Evolutionary conservation across 2,329 filamentous ascomycete genomes (phyloP).

Genomic region (Aspergillus bombycis): DNA sequence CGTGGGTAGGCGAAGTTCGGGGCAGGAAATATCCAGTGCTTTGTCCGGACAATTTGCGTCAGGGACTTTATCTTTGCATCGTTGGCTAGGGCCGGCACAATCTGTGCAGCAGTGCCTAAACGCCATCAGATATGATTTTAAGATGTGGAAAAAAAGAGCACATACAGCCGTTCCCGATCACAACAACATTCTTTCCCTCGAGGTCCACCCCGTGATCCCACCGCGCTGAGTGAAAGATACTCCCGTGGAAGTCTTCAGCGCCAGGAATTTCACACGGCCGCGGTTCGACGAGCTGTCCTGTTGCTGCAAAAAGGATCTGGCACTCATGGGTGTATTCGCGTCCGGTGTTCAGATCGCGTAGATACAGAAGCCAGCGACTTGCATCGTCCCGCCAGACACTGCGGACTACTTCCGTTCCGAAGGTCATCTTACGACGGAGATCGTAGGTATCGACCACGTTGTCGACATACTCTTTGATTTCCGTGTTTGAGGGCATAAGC

Average conservation of each 20-base stretch:
- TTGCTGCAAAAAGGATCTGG: constrained; percentile 55
- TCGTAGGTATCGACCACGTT: constrained; percentile 52
- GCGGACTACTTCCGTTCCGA: constrained; percentile 17
- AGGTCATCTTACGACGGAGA: constrained; percentile 35
- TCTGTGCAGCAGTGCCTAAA: constrained; percentile 28
- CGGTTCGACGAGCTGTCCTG: constrained; percentile 58
- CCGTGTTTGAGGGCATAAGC: constrained; percentile 51
- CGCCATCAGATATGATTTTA: background rate
- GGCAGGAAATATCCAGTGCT: constrained; percentile 58
- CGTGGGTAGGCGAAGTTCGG: constrained; percentile 50
- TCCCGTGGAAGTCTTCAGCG: constrained; percentile 22
- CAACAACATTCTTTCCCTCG: constrained; percentile 30
- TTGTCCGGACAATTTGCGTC: constrained; percentile 60
- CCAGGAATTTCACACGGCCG: constrained; percentile 44
- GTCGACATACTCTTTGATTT: constrained; percentile 56
- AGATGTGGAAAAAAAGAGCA: background rate
- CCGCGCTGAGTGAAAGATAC: constrained; percentile 31
- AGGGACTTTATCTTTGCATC: constrained; percentile 53
- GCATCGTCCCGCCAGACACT: constrained; percentile 55
- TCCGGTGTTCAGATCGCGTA: constrained; percentile 29
- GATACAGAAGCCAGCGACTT: constrained; percentile 48
- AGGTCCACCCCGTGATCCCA: constrained; percentile 29
- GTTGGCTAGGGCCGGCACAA: constrained; percentile 29
- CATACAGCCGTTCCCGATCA: constrained; percentile 40
- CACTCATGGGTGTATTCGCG: constrained; percentile 42